These are phyloP conservation scores for Candida dajiaensis DNA, from an alignment of 805 yeast species.

Conservation along the genomic window DNA sequence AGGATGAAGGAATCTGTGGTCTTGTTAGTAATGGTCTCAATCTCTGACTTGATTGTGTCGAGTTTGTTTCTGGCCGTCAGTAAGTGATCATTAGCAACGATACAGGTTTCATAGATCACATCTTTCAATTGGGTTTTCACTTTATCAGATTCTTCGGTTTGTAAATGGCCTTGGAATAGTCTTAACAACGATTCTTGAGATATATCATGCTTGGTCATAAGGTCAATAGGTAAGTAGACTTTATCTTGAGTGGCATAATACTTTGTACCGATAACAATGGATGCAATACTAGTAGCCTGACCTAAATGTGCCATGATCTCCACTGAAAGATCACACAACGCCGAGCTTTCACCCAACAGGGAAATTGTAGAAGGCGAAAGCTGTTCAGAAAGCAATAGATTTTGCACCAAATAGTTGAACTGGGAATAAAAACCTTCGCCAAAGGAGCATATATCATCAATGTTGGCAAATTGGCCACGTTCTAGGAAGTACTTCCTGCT, in stretches of 20 bases:
- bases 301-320: conserved; percentile 78
- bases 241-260: conserved; percentile 43
- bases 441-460: conserved; percentile 60
- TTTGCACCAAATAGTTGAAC: conserved; percentile 60
- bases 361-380: conserved; percentile 50
- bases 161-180: conserved; percentile 27
- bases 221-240: conserved; percentile 57
- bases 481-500: conserved; percentile 50
- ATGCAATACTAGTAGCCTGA: conserved; percentile 69
- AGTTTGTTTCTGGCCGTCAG: conserved; percentile 60
- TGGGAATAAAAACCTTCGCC: conserved; percentile 82
- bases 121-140: conserved; percentile 41
- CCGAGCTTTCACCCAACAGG: conserved; percentile 40
- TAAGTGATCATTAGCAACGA: conserved; percentile 75
- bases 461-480: conserved; percentile 38
- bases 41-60: conserved; percentile 30
- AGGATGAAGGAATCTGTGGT: conserved; percentile 22
- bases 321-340: conserved; percentile 38
- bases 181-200: conserved; percentile 62
- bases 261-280: conserved; percentile 52
- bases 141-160: conserved; percentile 13
- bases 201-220: conserved; percentile 44
- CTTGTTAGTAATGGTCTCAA: conserved; percentile 25
- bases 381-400: conserved; percentile 48
- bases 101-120: conserved; percentile 63